phyloP scores from a whole-genome alignment of 2,329 filamentous ascomycete species.

The Venturia carpophila region DNA sequence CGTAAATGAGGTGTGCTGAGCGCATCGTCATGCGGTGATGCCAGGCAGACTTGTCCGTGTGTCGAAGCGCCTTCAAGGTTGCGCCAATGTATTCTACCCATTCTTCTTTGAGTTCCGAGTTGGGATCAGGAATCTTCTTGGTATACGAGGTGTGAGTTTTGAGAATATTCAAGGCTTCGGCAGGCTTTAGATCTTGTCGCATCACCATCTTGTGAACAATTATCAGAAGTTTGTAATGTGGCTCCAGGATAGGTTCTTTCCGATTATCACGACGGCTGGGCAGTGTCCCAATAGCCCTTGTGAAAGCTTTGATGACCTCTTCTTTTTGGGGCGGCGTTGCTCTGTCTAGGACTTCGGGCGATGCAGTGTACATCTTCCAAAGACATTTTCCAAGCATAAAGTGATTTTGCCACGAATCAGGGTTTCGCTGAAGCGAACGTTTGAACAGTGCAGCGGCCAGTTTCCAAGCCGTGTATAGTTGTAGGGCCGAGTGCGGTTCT shows the following conservation, averaged over 20 bases:
- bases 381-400: slow-evolving; percentile 65
- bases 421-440: slow-evolving; percentile 49
- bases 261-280: slow-evolving; percentile 54
- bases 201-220: slow-evolving; percentile 73
- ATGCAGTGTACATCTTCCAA: slow-evolving; percentile 59
- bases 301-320: slow-evolving; percentile 49
- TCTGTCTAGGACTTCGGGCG: slow-evolving; percentile 32
- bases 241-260: slow-evolving; percentile 76
- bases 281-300: slow-evolving; percentile 52
- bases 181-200: slow-evolving; percentile 33
- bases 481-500: slow-evolving; percentile 50
- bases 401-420: slow-evolving; percentile 58
- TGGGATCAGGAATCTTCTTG: slow-evolving; percentile 40
- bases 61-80: slow-evolving; percentile 52
- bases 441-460: slow-evolving; percentile 55
- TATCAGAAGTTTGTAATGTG: slow-evolving; percentile 84
- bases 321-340: slow-evolving; percentile 24
- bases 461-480: slow-evolving; percentile 55
- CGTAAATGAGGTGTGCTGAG: slow-evolving; percentile 55
- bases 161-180: slow-evolving; percentile 44
- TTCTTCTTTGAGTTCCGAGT: slow-evolving; percentile 36
- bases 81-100: slow-evolving; percentile 56
- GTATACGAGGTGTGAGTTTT: slow-evolving; percentile 46
- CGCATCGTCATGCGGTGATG: slow-evolving; percentile 85
- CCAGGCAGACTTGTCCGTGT: slow-evolving; percentile 87